Base-by-base conservation (phyloP, 1,139 yeast species). In the Hansenula sp. region DNA sequence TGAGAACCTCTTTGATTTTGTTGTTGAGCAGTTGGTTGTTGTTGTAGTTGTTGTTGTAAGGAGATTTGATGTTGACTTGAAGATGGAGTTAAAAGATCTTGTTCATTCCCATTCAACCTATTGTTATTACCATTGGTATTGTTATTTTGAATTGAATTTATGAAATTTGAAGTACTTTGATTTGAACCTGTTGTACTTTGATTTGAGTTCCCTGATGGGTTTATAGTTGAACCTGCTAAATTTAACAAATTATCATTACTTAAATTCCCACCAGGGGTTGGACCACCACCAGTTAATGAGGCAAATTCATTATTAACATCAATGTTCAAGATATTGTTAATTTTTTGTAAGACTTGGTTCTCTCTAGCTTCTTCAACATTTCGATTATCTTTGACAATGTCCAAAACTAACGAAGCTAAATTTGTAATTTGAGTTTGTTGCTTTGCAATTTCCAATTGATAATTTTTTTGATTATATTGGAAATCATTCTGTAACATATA, bases 401-500 rank as follows among this genome's bases (percentile, higher is more conserved):
- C 61, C n/a, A 53, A 37, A 9, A 57, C 36, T 21, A 57, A 34
- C 3, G 53, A 46, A 8, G 58, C 58, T 15, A 57, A 42, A 24
- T 47, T 44, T 12, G 53, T 47, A 24, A 57, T 45, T 35, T 57
- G 61, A 17, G 38, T 42, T 19, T 54, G 59, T 16, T 54, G 49
- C 43, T 52, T 55, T 9, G 48, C 45, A 43, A 50, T 53, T 27
- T 55, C 59, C 32, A 50, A 11, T 41, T 57, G 60, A 13, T 49
- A 42, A 17, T 49, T 47, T 42, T 55, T 55, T 41, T 51, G 57
- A 2, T 43, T 46, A 38, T 43, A 57, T 43, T 57, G 57, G 28
- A 51, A 39, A n/a, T 54, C 57, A 21, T 52, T 50, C 29, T 57
- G 59, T 11, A 52, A 41, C 25, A 54, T 47, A 33, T 47, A 55